Evolutionary conservation across 2,329 filamentous ascomycete species (phyloP).

Genomic region (Pseudogymnoascus sp.): DNA sequence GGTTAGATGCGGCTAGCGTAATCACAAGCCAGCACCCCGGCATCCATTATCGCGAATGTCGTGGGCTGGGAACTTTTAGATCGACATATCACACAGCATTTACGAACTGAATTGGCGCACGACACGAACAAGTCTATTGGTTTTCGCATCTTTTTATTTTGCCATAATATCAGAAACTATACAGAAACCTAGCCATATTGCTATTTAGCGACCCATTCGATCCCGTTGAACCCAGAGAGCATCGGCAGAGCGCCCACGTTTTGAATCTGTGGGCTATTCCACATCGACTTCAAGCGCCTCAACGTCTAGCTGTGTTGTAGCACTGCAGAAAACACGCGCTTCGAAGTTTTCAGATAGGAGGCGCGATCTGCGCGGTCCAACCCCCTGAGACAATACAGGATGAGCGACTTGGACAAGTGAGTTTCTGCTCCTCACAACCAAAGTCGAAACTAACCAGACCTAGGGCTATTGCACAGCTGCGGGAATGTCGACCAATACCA

Average conservation of each 20-base stretch:
- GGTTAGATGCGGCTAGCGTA: constrained; percentile 4
- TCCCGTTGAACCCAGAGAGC: neutral
- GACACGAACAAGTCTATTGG: neutral
- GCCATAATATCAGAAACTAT: neutral
- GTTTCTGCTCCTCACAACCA: neutral
- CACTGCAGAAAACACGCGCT: neutral
- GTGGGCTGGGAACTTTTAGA: constrained; percentile 8
- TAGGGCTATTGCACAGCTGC: constrained; percentile 90
- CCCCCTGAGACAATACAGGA: constrained; percentile 33
- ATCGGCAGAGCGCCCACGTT: neutral
- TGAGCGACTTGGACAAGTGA: constrained; percentile 93
- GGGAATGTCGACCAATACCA: constrained; percentile 91
- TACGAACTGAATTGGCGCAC: constrained; percentile 2
- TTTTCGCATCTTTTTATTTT: neutral
- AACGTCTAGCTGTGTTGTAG: neutral
- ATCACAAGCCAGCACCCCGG: neutral
- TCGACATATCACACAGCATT: constrained; percentile 4
- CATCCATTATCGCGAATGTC: constrained; percentile 8
- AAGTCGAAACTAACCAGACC: constrained; percentile 9
- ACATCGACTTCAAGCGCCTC: neutral
- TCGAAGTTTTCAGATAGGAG: constrained; percentile 8
- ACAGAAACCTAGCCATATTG: neutral
- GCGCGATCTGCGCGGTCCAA: constrained; percentile 13
- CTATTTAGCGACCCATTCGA: neutral
- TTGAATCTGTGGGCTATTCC: neutral